Evolutionary conservation across 2,329 filamentous ascomycete genomes (phyloP).

Genomic region (Phaeoacremonium minimum): DNA sequence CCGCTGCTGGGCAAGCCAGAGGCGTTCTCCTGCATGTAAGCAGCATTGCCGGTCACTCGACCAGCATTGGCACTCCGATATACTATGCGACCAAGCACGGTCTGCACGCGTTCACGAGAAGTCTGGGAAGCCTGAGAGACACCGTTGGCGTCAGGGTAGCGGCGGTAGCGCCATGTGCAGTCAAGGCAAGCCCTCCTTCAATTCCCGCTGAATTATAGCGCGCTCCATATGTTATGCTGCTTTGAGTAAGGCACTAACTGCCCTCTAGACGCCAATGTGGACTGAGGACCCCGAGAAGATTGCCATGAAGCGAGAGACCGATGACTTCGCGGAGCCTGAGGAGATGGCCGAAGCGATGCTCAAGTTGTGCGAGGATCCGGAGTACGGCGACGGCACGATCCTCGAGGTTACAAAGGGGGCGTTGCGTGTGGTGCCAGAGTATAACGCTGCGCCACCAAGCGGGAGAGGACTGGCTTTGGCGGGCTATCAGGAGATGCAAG

Average conservation of each 20-base stretch:
- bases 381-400: conserved; percentile 31
- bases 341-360: conserved; percentile 41
- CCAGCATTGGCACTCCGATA: conserved; percentile 26
- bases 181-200: too few relatives aligned
- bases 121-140: conserved; percentile 28
- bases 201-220: too few relatives aligned
- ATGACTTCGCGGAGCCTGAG: conserved; percentile 34
- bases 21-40: conserved; percentile 30
- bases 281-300: conserved; percentile 38
- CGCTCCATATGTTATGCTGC: too few relatives aligned
- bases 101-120: conserved; percentile 33
- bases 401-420: conserved; percentile 33
- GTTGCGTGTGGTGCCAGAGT: too few relatives aligned
- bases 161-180: conserved; percentile 37
- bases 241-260: too few relatives aligned
- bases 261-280: conserved; percentile 41
- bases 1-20: conserved; percentile 22
- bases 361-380: conserved; percentile 24
- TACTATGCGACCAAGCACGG: conserved; percentile 34
- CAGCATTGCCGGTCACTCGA: conserved; percentile 28
- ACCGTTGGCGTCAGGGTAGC: conserved; percentile 30
- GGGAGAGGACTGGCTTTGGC: too few relatives aligned
- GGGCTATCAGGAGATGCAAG: too few relatives aligned
- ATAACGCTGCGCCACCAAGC: too few relatives aligned
- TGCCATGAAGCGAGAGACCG: conserved; percentile 23